Percentiles rank a stretch among this genome's conserved stretches.
phyloP scores from a whole-genome alignment of 441 rosid species.

The Gossypium schwendimanii region DNA sequence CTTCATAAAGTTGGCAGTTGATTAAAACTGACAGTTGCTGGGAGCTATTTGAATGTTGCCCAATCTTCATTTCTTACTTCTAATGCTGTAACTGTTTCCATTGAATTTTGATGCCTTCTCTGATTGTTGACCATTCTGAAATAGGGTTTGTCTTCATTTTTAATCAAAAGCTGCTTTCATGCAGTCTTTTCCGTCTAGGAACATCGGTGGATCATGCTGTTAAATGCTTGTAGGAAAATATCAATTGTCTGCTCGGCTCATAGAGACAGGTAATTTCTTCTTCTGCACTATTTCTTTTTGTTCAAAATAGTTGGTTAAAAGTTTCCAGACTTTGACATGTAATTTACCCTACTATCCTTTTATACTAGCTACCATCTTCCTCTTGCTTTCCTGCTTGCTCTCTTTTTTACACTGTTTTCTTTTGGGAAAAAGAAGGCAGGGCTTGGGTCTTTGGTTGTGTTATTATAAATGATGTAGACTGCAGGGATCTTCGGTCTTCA shows the following conservation, averaged over 20 bases:
- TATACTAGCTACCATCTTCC: background rate
- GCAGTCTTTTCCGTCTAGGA: background rate
- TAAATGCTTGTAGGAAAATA: background rate
- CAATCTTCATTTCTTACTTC: too few species aligned
- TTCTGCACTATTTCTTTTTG: background rate
- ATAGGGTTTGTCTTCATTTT: background rate
- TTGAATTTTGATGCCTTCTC: background rate
- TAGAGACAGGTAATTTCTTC: conserved; percentile 12
- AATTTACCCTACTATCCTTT: background rate
- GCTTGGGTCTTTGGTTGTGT: background rate
- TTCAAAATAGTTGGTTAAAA: background rate
- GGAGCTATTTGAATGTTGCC: background rate
- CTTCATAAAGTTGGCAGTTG: background rate
- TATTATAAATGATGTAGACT: background rate
- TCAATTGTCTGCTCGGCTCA: background rate
- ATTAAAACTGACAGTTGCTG: background rate
- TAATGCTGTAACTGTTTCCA: too few species aligned
- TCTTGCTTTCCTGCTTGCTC: background rate
- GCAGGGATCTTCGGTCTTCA: background rate
- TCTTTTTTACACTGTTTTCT: background rate
- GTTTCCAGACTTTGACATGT: background rate
- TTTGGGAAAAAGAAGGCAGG: background rate
- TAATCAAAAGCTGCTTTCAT: background rate
- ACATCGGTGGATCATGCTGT: background rate
- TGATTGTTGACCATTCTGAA: background rate